phyloP scores from a whole-genome alignment of 1,139 yeast species.

The Suhomyces taliae region DNA sequence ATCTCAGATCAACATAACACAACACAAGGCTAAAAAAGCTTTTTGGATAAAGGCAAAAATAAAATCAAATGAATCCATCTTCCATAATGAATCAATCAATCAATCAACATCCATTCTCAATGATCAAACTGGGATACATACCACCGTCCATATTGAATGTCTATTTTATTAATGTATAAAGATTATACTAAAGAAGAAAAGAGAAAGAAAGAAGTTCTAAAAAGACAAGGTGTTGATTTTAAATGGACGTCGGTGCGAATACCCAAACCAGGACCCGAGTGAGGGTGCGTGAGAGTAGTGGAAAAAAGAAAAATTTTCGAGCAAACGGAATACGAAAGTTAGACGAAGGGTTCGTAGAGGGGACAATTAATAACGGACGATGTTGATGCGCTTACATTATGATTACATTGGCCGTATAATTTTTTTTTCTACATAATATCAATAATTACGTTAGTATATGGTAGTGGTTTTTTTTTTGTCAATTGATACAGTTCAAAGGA shows the following conservation, averaged over 20 bases:
- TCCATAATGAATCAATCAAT: conserved; percentile 13
- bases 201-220: conserved; percentile 16
- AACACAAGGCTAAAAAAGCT: too few relatives aligned
- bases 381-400: too few relatives aligned
- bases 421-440: too few relatives aligned
- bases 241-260: conserved; percentile 13
- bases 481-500: too few relatives aligned
- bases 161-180: conserved; percentile 17
- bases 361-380: too few relatives aligned
- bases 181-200: conserved; percentile 20
- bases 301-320: conserved; percentile 15
- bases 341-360: conserved; percentile 4
- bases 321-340: conserved; percentile 9
- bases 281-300: conserved; percentile 3
- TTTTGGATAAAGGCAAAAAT: too few relatives aligned
- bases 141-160: conserved; percentile 46
- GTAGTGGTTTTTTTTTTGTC: too few relatives aligned
- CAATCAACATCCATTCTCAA: conserved; percentile 4
- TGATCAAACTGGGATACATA: conserved; percentile 27
- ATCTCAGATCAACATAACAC: too few relatives aligned
- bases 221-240: conserved; percentile 12
- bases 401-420: too few relatives aligned
- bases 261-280: conserved; percentile 6
- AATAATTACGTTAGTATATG: too few relatives aligned
- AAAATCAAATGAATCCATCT: conserved; percentile 4